Evolutionary conservation across 805 yeast genomes (phyloP).

Genomic region (Saccharomycopsis capsularis): DNA sequence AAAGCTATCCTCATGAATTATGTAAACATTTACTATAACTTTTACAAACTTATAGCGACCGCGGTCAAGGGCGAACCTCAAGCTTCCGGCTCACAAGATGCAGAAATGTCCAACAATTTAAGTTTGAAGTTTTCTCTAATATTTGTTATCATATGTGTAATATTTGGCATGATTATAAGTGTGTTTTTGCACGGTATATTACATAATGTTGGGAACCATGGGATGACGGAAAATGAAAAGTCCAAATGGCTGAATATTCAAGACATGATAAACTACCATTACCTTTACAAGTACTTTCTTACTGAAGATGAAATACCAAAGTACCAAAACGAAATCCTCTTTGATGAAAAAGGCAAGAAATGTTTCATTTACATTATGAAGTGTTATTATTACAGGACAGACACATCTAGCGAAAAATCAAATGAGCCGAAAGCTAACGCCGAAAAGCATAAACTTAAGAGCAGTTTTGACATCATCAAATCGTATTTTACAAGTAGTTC

Average conservation of each 20-base stretch:
- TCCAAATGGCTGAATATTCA: slow-evolving; percentile 18
- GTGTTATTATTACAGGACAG: slow-evolving; percentile 6
- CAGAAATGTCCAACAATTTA: not conserved
- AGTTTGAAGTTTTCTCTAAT: slow-evolving; percentile 12
- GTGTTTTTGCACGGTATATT: slow-evolving; percentile 7
- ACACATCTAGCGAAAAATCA: not conserved
- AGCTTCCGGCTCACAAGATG: too few relatives aligned
- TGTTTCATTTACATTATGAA: slow-evolving; percentile 14
- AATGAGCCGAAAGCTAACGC: not conserved
- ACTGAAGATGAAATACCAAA: not conserved
- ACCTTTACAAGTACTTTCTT: slow-evolving; percentile 12
- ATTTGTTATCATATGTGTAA: slow-evolving; percentile 8
- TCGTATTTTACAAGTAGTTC: not conserved
- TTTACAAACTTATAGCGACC: not conserved
- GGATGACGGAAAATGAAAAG: slow-evolving; percentile 69
- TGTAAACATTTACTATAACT: slow-evolving; percentile 10
- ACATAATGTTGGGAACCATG: slow-evolving; percentile 59
- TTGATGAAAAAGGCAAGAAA: not conserved
- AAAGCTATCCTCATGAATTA: slow-evolving; percentile 6
- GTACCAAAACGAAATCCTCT: slow-evolving; percentile 11
- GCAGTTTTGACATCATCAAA: too few relatives aligned
- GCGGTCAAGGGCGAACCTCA: not conserved
- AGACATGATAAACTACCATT: slow-evolving; percentile 2
- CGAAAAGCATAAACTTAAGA: not conserved
- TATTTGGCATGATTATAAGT: slow-evolving; percentile 6